Percentiles rank a stretch among this genome's conserved stretches.
These are phyloP conservation scores for Ophioceras dolichostomum DNA, from an alignment of 2,329 filamentous ascomycete genomes.

Conservation along the genomic window DNA sequence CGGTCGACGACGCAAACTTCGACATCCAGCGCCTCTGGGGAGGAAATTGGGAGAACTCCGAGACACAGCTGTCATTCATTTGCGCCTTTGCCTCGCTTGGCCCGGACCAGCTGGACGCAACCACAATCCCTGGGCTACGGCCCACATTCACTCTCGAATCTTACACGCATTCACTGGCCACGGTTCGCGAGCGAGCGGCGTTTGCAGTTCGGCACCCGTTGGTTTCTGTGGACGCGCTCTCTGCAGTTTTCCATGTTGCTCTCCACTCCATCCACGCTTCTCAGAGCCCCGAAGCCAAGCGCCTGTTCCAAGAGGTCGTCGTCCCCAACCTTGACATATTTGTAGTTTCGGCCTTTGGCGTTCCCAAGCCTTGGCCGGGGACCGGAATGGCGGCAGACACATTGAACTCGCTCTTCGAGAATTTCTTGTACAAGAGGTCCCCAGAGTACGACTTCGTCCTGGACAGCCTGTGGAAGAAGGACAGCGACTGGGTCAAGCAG, in stretches of 20 bases:
- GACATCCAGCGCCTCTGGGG: conserved; percentile 89
- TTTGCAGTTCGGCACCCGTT: conserved; percentile 72
- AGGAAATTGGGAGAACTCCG: conserved; percentile 72
- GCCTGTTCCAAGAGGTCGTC: conserved; percentile 54
- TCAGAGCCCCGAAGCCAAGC: conserved; percentile 49
- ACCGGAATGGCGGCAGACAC: conserved; percentile 70
- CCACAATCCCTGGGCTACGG: conserved; percentile 70
- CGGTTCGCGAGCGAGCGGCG: conserved; percentile 38
- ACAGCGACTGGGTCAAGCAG: conserved; percentile 74
- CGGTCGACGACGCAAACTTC: conserved; percentile 48
- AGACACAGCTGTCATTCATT: conserved; percentile 89
- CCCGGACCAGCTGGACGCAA: conserved; percentile 67
- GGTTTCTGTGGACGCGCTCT: conserved; percentile 76
- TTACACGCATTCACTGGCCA: conserved; percentile 34
- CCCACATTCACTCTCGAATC: conserved; percentile 58
- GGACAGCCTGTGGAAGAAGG: conserved; percentile 82
- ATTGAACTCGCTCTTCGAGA: conserved; percentile 64
- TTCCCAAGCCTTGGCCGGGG: conserved; percentile 63
- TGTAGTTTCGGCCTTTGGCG: conserved; percentile 64
- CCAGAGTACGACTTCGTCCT: conserved; percentile 78
- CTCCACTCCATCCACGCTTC: conserved; percentile 49
- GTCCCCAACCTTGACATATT: conserved; percentile 69
- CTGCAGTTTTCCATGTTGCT: conserved; percentile 53
- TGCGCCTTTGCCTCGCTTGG: conserved; percentile 71
- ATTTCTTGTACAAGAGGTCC: conserved; percentile 69